Percentiles rank a stretch among this genome's conserved stretches.
Evolutionary conservation across 176 grass and related monocot genomes (phyloP).

Genomic region (Carex myosuroides): DNA sequence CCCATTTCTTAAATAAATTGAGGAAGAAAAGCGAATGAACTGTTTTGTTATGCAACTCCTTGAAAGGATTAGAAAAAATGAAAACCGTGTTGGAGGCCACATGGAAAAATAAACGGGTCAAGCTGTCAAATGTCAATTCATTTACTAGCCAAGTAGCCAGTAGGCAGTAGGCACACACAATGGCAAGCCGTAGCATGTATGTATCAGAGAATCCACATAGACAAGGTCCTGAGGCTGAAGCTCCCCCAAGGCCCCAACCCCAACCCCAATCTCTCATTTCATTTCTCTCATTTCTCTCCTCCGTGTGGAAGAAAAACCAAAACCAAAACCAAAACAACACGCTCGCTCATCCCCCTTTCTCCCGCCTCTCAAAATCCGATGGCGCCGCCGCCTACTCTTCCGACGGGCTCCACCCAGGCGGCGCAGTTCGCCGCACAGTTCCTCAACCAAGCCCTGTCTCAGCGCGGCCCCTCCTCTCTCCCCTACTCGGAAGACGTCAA

Average conservation of each 20-base stretch:
- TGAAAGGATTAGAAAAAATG: neutral
- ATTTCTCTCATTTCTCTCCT: too few relatives aligned
- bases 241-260: too few relatives aligned
- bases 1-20: neutral
- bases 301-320: neutral
- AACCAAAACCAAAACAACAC: constrained; percentile 5
- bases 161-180: neutral
- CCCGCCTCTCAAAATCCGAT: neutral
- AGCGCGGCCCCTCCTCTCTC: constrained; percentile 55
- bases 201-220: constrained; percentile 1
- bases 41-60: neutral
- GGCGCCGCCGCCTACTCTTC: constrained; percentile 30
- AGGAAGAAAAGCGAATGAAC: neutral
- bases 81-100: neutral
- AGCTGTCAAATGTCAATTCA: neutral
- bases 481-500: constrained; percentile 88
- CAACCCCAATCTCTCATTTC: neutral
- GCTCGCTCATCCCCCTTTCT: neutral
- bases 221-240: neutral
- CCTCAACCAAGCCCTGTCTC: constrained; percentile 72
- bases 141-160: too few relatives aligned
- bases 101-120: neutral
- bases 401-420: constrained; percentile 21
- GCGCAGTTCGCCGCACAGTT: constrained; percentile 77
- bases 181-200: neutral